Evolutionary conservation across 2,329 filamentous ascomycete species (phyloP).

Genomic region (Epicoccum nigrum): DNA sequence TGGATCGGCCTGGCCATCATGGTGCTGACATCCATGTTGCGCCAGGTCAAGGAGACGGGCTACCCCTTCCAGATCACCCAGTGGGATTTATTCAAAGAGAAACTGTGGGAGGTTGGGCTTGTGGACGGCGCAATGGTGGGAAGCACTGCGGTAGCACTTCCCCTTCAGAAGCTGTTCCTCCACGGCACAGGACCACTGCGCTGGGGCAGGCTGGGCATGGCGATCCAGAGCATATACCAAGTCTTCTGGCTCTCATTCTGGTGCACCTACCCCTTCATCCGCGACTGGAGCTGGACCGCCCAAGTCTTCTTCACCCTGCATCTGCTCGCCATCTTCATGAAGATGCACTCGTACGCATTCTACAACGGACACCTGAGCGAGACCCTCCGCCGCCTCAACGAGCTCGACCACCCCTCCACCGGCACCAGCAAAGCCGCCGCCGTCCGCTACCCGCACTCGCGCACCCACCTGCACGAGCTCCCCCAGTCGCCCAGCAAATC

Average conservation of each 20-base stretch:
- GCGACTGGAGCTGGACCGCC: slow-evolving; percentile 95
- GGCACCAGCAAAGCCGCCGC: slow-evolving; percentile 71
- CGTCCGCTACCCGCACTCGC: slow-evolving; percentile 70
- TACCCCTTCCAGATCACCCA: slow-evolving; percentile 84
- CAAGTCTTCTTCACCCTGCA: slow-evolving; percentile 95
- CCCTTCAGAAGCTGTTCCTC: slow-evolving; percentile 73
- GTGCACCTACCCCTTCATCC: slow-evolving; percentile 82
- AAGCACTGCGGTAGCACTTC: slow-evolving; percentile 73
- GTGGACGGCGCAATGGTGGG: slow-evolving; percentile 86
- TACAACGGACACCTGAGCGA: slow-evolving; percentile 96
- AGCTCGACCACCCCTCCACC: slow-evolving; percentile 79
- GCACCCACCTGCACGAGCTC: slow-evolving; percentile 61
- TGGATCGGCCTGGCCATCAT: slow-evolving; percentile 98
- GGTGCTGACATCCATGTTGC: slow-evolving; percentile 90
- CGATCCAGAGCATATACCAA: slow-evolving; percentile 83
- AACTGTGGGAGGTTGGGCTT: slow-evolving; percentile 83
- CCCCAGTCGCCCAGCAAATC: slow-evolving; percentile 52
- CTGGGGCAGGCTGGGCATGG: slow-evolving; percentile 80
- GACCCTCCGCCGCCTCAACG: slow-evolving; percentile 78
- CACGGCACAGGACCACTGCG: slow-evolving; percentile 62
- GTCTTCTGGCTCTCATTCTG: slow-evolving; percentile 78
- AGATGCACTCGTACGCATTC: slow-evolving; percentile 98
- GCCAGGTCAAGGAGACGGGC: slow-evolving; percentile 93
- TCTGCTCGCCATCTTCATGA: slow-evolving; percentile 92
- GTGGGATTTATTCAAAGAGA: slow-evolving; percentile 85